Conservation (phyloP, 179 eudicot species). For the Silene noctiflora region DNA sequence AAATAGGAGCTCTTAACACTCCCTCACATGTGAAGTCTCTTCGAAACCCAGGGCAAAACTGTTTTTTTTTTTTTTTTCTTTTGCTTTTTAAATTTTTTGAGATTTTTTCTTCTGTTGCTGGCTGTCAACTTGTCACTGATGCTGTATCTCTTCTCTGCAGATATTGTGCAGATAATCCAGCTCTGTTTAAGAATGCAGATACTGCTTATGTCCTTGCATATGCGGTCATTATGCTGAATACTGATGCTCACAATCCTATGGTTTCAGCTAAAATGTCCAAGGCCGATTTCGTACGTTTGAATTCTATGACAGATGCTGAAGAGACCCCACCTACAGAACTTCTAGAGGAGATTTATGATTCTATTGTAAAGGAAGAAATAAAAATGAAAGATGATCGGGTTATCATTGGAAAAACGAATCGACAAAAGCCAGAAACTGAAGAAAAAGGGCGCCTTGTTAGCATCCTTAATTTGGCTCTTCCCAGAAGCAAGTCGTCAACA, state of each 20-base stretch:
- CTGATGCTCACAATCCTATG: conserved; percentile 96
- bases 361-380: conserved; percentile 87
- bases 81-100: no score
- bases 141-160: conserved; percentile 45
- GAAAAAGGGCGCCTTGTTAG: conserved; percentile 82
- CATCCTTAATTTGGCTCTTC: conserved; percentile 95
- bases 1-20: no score
- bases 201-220: conserved; percentile 97
- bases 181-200: conserved; percentile 88
- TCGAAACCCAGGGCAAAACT: neutral
- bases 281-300: conserved; percentile 83
- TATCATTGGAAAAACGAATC: conserved; percentile 49
- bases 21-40: no score
- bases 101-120: conserved; percentile 10
- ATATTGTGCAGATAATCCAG: conserved; percentile 95
- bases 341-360: conserved; percentile 90
- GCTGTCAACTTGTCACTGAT: conserved; percentile 22
- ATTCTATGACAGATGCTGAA: conserved; percentile 71
- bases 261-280: conserved; percentile 97
- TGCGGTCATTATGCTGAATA: conserved; percentile 97
- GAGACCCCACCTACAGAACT: conserved; percentile 79
- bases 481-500: conserved; percentile 48
- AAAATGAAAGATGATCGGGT: conserved; percentile 78
- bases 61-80: neutral
- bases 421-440: conserved; percentile 74